These are phyloP conservation scores for Torulaspora globosa DNA, from an alignment of 1,139 yeast genomes.

Conservation along the genomic window DNA sequence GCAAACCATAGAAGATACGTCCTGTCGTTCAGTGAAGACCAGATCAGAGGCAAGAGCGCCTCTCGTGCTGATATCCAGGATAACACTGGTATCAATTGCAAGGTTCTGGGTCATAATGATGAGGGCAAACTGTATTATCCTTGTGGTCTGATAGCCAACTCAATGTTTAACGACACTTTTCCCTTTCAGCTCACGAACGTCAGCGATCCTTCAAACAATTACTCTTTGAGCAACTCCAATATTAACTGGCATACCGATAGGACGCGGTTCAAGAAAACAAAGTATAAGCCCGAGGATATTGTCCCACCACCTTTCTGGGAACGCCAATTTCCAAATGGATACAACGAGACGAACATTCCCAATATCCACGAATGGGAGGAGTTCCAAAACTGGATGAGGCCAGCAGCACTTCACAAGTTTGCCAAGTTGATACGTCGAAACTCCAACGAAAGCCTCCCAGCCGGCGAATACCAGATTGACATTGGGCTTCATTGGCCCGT, in stretches of 20 bases:
- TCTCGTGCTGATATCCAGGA: constrained; percentile 49
- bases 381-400: constrained; percentile 79
- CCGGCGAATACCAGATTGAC: constrained; percentile 58
- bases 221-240: constrained; percentile 49
- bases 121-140: constrained; percentile 60
- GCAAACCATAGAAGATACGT: constrained; percentile 95
- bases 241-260: constrained; percentile 69
- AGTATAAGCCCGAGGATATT: constrained; percentile 52
- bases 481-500: constrained; percentile 70
- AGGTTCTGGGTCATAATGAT: constrained; percentile 51
- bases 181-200: constrained; percentile 33
- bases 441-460: constrained; percentile 44
- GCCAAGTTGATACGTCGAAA: constrained; percentile 63
- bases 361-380: constrained; percentile 54
- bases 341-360: constrained; percentile 60
- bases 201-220: constrained; percentile 43
- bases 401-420: constrained; percentile 70
- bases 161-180: constrained; percentile 69
- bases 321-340: constrained; percentile 62
- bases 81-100: constrained; percentile 66
- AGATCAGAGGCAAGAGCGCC: constrained; percentile 59
- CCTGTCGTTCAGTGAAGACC: constrained; percentile 86
- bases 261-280: constrained; percentile 54
- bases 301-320: constrained; percentile 81
- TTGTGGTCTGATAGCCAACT: constrained; percentile 76